Conservation (phyloP, 805 yeast species). For the Grigorovia jiainica region DNA sequence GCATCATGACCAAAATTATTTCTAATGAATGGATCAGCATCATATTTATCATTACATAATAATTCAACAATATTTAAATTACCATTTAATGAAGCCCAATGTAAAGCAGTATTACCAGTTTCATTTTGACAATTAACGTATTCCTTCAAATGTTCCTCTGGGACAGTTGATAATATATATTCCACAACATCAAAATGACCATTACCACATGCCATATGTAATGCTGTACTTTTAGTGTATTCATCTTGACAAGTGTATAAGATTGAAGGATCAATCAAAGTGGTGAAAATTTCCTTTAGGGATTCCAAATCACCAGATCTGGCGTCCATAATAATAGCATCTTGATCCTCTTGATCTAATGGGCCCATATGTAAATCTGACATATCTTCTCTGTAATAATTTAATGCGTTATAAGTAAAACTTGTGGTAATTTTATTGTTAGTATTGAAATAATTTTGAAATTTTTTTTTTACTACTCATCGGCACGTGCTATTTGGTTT, state of each 20-base stretch:
- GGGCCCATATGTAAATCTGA: conserved; percentile 26
- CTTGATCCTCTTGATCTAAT: conserved; percentile 66
- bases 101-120: conserved; percentile 88
- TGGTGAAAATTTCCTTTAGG: conserved; percentile 55
- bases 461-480: too few relatives aligned
- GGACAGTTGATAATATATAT: conserved; percentile 43
- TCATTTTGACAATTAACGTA: conserved; percentile 51
- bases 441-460: too few relatives aligned
- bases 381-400: conserved; percentile 12
- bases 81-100: conserved; percentile 93
- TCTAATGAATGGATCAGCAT: conserved; percentile 73
- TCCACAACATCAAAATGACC: conserved; percentile 68
- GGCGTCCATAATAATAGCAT: conserved; percentile 71
- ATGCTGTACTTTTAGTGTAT: conserved; percentile 56
- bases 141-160: conserved; percentile 34
- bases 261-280: conserved; percentile 38
- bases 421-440: too few relatives aligned
- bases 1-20: conserved; percentile 74
- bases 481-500: too few relatives aligned
- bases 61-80: conserved; percentile 60
- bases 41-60: conserved; percentile 55
- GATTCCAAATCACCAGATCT: conserved; percentile 82
- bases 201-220: conserved; percentile 95
- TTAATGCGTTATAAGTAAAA: too few relatives aligned
- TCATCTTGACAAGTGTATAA: conserved; percentile 49